Evolutionary conservation across 2,329 filamentous ascomycete genomes (phyloP).

Genomic region (Pestalotiopsis sp.): DNA sequence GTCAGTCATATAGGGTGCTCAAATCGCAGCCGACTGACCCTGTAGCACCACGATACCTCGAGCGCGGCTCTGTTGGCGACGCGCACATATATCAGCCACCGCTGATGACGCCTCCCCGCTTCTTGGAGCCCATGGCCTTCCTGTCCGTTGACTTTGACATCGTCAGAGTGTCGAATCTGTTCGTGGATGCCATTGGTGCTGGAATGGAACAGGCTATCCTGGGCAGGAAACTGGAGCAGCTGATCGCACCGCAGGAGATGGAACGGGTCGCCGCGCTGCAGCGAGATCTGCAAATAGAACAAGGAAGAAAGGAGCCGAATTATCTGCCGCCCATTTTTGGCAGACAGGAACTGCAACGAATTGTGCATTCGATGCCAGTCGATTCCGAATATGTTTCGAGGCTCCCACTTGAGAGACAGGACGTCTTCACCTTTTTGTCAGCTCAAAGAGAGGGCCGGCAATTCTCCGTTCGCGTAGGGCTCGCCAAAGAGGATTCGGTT

Average conservation of each 20-base stretch:
- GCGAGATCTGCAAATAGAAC: constrained; percentile 58
- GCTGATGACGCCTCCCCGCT: constrained; percentile 41
- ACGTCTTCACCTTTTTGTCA: constrained; percentile 57
- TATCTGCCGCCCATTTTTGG: constrained; percentile 67
- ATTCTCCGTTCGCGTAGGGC: constrained; percentile 54
- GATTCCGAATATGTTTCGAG: constrained; percentile 53
- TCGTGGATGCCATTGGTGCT: constrained; percentile 57
- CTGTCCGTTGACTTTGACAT: constrained; percentile 62
- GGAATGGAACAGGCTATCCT: constrained; percentile 37
- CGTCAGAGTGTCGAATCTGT: constrained; percentile 56
- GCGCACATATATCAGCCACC: constrained; percentile 51
- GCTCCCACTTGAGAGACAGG: constrained; percentile 54
- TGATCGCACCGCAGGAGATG: constrained; percentile 54
- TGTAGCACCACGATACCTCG: constrained; percentile 51
- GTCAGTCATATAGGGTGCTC: constrained; percentile 53
- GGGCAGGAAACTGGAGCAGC: constrained; percentile 55
- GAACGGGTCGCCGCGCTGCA: constrained; percentile 55
- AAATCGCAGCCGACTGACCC: constrained; percentile 56
- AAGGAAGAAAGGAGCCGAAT: constrained; percentile 59
- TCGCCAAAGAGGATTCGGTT: constrained; percentile 63
- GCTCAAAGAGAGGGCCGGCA: constrained; percentile 54
- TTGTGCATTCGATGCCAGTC: constrained; percentile 59
- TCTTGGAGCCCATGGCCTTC: constrained; percentile 58
- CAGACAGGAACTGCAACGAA: constrained; percentile 54
- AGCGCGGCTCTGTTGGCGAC: constrained; percentile 52